These are phyloP conservation scores for Candida mesenterica DNA, from an alignment of 1,139 yeast species.

Conservation along the genomic window DNA sequence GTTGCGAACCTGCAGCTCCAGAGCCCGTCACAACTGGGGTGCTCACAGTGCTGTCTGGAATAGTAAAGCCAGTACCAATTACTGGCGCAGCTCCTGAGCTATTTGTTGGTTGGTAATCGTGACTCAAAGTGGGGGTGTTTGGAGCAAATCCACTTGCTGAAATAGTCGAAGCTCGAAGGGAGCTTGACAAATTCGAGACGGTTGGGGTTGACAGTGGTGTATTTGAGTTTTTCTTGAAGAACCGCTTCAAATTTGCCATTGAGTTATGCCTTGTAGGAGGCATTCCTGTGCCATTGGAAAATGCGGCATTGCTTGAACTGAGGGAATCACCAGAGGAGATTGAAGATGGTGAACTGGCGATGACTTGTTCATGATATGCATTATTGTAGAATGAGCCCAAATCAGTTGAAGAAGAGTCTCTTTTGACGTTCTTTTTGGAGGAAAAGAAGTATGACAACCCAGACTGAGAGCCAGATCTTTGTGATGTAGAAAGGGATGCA, in stretches of 20 bases:
- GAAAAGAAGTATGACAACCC: constrained; percentile 49
- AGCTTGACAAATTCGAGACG: constrained; percentile 39
- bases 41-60: constrained; percentile 15
- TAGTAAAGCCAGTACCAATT: constrained; percentile 7
- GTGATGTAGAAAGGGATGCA: constrained; percentile 32
- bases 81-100: constrained; percentile 8
- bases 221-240: constrained; percentile 50
- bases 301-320: constrained; percentile 6
- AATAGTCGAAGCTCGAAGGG: constrained; percentile 30
- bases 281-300: constrained; percentile 1
- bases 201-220: constrained; percentile 21
- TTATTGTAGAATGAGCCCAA: constrained; percentile 48
- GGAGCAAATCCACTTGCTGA: constrained; percentile 9
- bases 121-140: constrained; percentile 10
- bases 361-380: constrained; percentile 32
- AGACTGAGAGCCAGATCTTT: constrained; percentile 44
- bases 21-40: constrained; percentile 16
- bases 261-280: constrained; percentile 57
- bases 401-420: constrained; percentile 36
- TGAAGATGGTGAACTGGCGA: constrained; percentile 40
- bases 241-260: constrained; percentile 68
- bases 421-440: constrained; percentile 30
- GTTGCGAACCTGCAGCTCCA: constrained; percentile 14
- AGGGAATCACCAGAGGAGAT: constrained; percentile 38
- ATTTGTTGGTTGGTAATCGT: constrained; percentile 15